Percentiles rank a stretch among this genome's conserved stretches.
Conservation (phyloP, 305 asterid species). For the Lippia alba region DNA sequence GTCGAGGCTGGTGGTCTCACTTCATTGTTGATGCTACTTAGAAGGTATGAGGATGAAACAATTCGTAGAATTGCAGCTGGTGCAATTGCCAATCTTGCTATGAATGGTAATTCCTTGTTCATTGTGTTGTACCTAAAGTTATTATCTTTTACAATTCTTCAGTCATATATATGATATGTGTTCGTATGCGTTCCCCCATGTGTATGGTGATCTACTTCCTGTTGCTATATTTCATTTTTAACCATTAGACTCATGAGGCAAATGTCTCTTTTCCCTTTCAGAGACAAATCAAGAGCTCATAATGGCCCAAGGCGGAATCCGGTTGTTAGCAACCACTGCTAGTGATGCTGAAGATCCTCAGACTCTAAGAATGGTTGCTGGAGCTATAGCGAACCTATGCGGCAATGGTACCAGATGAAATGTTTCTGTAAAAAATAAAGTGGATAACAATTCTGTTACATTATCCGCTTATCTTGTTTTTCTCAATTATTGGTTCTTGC, state of each 20-base stretch:
- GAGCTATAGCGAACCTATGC: conserved; percentile 97
- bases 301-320: conserved; percentile 96
- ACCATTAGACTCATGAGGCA: conserved; percentile 23
- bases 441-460: neutral
- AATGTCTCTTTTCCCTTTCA: conserved; percentile 39
- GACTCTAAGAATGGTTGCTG: conserved; percentile 99
- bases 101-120: conserved; percentile 71
- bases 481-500: conserved; percentile 25
- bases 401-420: conserved; percentile 77
- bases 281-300: conserved; percentile 95
- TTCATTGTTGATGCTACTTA: conserved; percentile 90
- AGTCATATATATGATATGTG: neutral
- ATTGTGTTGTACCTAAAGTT: conserved; percentile 3
- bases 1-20: conserved; percentile 99
- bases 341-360: conserved; percentile 98
- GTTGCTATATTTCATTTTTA: conserved; percentile 22
- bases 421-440: conserved; percentile 12
- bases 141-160: conserved; percentile 12
- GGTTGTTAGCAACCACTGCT: conserved; percentile 83
- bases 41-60: conserved; percentile 91
- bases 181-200: neutral
- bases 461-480: neutral
- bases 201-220: conserved; percentile 23
- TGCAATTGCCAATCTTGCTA: conserved; percentile 99
- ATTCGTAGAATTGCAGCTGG: conserved; percentile 99